phyloP scores from a whole-genome alignment of 345 rosid genomes.

The Boechera retrofracta region DNA sequence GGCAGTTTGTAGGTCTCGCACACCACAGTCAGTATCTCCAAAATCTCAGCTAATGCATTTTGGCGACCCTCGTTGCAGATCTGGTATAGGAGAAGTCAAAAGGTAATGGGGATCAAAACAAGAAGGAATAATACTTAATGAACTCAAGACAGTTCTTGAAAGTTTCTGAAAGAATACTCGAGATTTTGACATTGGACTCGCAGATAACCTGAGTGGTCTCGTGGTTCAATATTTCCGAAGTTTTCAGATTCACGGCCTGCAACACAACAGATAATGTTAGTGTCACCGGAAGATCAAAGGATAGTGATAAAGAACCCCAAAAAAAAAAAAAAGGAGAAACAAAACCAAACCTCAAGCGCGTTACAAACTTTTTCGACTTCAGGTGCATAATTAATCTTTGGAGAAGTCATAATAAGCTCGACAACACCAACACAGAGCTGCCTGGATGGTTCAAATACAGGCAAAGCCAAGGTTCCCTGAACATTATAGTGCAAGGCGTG shows the following conservation, averaged over 20 bases:
- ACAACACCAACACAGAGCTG: slow-evolving; percentile 88
- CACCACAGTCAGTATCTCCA: slow-evolving; percentile 82
- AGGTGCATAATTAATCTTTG: slow-evolving; percentile 82
- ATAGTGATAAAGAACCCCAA: background rate
- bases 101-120: slow-evolving; percentile 34
- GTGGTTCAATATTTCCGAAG: slow-evolving; percentile 81
- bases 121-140: slow-evolving; percentile 42
- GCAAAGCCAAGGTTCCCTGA: slow-evolving; percentile 88
- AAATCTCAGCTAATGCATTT: slow-evolving; percentile 85
- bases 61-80: slow-evolving; percentile 90
- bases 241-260: slow-evolving; percentile 94
- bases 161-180: slow-evolving; percentile 45
- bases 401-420: slow-evolving; percentile 90
- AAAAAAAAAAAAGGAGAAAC: background rate
- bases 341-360: slow-evolving; percentile 89
- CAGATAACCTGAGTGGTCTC: slow-evolving; percentile 73
- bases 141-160: slow-evolving; percentile 40
- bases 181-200: slow-evolving; percentile 42
- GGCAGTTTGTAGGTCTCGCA: slow-evolving; percentile 91
- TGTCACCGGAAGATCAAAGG: background rate
- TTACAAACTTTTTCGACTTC: slow-evolving; percentile 98
- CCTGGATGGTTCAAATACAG: slow-evolving; percentile 81
- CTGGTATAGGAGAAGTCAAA: slow-evolving; percentile 53
- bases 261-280: slow-evolving; percentile 11
- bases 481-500: slow-evolving; percentile 80